These are phyloP conservation scores for Claviceps sp. DNA, from an alignment of 2,329 filamentous ascomycete species.

Conservation along the genomic window DNA sequence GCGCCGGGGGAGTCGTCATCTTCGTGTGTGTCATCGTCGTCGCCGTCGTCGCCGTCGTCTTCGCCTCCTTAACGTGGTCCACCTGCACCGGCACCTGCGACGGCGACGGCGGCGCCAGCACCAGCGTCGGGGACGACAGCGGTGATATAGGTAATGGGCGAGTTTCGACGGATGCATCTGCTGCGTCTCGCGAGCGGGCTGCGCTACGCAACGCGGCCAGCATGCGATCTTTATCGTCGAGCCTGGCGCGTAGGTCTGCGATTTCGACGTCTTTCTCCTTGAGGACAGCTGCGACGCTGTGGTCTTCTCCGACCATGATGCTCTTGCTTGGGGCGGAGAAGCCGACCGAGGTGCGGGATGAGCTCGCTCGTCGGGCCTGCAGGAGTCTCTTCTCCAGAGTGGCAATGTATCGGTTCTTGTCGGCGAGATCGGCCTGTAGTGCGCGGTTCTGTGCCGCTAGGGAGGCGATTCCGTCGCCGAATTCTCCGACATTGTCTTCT, in stretches of 20 bases:
- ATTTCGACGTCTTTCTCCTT: conserved; percentile 91
- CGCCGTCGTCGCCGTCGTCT: not conserved
- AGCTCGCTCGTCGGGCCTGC: conserved; percentile 80
- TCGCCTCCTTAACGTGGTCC: conserved; percentile 5
- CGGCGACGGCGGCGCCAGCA: conserved; percentile 12
- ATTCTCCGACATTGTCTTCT: conserved; percentile 63
- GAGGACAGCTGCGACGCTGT: conserved; percentile 57
- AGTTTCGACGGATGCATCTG: conserved; percentile 38
- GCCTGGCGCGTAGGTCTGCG: conserved; percentile 69
- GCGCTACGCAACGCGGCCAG: conserved; percentile 73
- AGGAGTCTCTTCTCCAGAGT: conserved; percentile 86
- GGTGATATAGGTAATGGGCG: conserved; percentile 15
- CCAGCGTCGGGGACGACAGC: not conserved
- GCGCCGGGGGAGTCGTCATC: conserved; percentile 9
- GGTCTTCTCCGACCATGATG: conserved; percentile 64
- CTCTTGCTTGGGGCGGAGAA: conserved; percentile 47
- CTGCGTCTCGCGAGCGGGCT: conserved; percentile 71
- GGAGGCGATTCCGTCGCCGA: conserved; percentile 74
- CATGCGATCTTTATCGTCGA: conserved; percentile 96
- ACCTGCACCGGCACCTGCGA: conserved; percentile 9
- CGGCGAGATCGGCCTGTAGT: conserved; percentile 86
- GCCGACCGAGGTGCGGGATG: conserved; percentile 70
- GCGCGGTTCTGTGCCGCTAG: conserved; percentile 75
- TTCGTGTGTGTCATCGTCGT: conserved; percentile 2
- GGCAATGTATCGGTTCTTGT: conserved; percentile 93